Evolutionary conservation across 306 rosid genomes (phyloP).

Genomic region (Echinosophora koreensis): DNA sequence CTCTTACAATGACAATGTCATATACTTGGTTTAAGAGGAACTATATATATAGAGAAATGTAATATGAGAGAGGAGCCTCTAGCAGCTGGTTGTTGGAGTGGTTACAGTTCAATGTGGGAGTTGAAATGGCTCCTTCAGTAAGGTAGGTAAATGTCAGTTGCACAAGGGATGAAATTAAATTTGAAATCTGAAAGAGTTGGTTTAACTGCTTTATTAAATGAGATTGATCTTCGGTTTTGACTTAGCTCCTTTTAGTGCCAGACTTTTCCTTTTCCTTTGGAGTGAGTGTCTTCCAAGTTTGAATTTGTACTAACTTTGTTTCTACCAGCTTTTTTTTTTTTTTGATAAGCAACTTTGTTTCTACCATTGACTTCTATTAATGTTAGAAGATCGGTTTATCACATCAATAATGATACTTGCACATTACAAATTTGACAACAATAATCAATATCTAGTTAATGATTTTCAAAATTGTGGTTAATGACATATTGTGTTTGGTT

Average conservation of each 20-base stretch:
- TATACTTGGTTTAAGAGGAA: constrained; percentile 17
- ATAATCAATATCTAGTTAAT: too few relatives aligned
- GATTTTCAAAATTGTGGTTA: too few relatives aligned
- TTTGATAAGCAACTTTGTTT: background rate
- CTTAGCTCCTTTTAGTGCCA: constrained; percentile 8
- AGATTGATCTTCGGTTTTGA: constrained; percentile 36
- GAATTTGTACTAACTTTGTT: background rate
- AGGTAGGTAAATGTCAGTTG: constrained; percentile 46
- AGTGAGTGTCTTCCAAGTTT: background rate
- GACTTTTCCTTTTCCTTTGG: background rate
- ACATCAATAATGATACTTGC: too few relatives aligned
- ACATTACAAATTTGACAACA: too few relatives aligned
- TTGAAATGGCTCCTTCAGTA: constrained; percentile 45
- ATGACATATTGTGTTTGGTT: too few relatives aligned
- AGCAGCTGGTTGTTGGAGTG: constrained; percentile 40
- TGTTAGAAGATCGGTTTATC: too few relatives aligned
- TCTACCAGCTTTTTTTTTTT: too few relatives aligned
- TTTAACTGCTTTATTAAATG: constrained; percentile 54
- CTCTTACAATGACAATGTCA: background rate
- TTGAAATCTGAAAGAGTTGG: constrained; percentile 49
- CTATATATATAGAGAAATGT: background rate
- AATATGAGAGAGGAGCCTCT: background rate
- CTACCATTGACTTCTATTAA: background rate
- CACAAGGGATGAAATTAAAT: constrained; percentile 11
- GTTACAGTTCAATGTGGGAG: constrained; percentile 34